These are phyloP conservation scores for Cicer pinnatifidum DNA, from an alignment of 306 rosid species.

Conservation along the genomic window DNA sequence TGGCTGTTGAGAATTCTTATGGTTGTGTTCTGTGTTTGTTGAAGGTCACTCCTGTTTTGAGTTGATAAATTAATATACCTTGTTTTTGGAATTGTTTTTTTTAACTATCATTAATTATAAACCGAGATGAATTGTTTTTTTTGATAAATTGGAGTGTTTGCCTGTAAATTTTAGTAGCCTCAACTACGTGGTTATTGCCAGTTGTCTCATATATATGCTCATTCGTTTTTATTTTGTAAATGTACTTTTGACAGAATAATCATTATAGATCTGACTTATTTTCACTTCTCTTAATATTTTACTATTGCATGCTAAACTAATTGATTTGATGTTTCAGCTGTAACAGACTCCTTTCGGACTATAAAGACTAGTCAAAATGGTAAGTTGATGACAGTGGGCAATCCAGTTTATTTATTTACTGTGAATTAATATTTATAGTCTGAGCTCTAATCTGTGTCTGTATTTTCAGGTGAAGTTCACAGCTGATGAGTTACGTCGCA, in stretches of 20 bases:
- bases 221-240: too few species aligned
- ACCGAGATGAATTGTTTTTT: background rate
- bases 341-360: conserved; percentile 15
- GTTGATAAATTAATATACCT: background rate
- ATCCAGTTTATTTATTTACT: background rate
- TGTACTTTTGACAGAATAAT: background rate
- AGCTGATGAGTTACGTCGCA: conserved; percentile 89
- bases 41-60: background rate
- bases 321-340: conserved; percentile 31
- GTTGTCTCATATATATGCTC: background rate
- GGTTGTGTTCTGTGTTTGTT: background rate
- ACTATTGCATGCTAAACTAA: conserved; percentile 2
- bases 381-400: conserved; percentile 5
- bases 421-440: background rate
- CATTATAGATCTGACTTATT: background rate
- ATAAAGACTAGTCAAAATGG: conserved; percentile 64
- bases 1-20: background rate
- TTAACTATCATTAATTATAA: background rate
- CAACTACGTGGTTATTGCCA: background rate
- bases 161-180: background rate
- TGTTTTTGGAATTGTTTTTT: background rate
- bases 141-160: background rate
- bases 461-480: conserved; percentile 92
- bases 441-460: conserved; percentile 10
- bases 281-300: background rate